phyloP scores from a whole-genome alignment of 2,329 filamentous ascomycete genomes.

The Aspergillus chevalieri region DNA sequence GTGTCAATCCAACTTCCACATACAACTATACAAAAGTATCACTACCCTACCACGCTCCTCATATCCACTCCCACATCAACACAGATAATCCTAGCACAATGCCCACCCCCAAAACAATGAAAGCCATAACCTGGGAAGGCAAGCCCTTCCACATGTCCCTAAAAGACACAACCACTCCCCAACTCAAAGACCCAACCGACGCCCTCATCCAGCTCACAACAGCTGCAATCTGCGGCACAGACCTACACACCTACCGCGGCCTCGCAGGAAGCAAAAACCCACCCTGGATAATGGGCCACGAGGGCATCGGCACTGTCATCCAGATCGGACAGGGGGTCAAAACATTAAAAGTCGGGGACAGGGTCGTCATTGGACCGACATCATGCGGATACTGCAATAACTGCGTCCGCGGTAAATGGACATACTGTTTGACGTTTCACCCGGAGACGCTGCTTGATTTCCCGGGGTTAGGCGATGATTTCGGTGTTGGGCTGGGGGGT shows the following conservation, averaged over 20 bases:
- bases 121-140: conserved; percentile 74
- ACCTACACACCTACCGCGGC: conserved; percentile 49
- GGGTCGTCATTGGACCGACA: conserved; percentile 80
- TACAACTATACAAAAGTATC: too few relatives aligned
- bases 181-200: too few relatives aligned
- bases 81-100: not conserved
- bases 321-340: conserved; percentile 51
- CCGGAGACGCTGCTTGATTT: not conserved
- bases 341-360: conserved; percentile 53
- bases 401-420: conserved; percentile 76
- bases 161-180: too few relatives aligned
- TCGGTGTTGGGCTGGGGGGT: conserved; percentile 80
- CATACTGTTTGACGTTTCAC: conserved; percentile 48
- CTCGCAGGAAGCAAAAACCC: conserved; percentile 53
- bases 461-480: conserved; percentile 60
- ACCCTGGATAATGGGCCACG: conserved; percentile 58
- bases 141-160: conserved; percentile 40
- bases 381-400: conserved; percentile 63
- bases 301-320: conserved; percentile 49
- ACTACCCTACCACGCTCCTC: too few relatives aligned
- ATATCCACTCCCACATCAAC: too few relatives aligned
- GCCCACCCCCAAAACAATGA: conserved; percentile 49
- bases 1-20: too few relatives aligned
- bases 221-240: conserved; percentile 56
- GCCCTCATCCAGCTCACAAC: conserved; percentile 68